Percentiles rank a stretch among this genome's conserved stretches.
These are phyloP conservation scores for Lachancea quebecensis DNA, from an alignment of 805 yeast genomes.

Conservation along the genomic window DNA sequence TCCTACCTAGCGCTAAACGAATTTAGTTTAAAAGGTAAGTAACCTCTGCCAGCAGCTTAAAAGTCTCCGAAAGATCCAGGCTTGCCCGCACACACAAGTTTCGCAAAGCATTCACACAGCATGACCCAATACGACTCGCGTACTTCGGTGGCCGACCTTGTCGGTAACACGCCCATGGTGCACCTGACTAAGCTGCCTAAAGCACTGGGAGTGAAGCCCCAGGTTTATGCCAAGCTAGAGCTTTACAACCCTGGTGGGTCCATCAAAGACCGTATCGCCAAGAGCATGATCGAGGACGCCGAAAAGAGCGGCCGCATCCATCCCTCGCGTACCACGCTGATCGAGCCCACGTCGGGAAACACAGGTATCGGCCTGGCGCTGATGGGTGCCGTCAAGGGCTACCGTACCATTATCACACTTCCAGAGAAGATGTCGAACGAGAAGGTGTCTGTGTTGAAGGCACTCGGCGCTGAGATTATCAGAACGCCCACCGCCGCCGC, in stretches of 20 bases:
- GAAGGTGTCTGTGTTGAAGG: slow-evolving; percentile 80
- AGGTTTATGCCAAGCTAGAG: slow-evolving; percentile 67
- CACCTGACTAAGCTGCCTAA: slow-evolving; percentile 71
- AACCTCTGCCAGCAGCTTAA: no score
- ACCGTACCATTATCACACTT: slow-evolving; percentile 77
- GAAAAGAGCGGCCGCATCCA: slow-evolving; percentile 69
- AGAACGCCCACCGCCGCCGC: slow-evolving; percentile 92
- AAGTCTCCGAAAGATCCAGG: not conserved
- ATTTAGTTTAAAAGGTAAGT: not conserved
- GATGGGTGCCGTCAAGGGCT: slow-evolving; percentile 81
- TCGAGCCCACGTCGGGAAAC: slow-evolving; percentile 88
- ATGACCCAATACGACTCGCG: slow-evolving; percentile 8
- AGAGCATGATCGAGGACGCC: slow-evolving; percentile 80
- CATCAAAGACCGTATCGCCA: slow-evolving; percentile 82
- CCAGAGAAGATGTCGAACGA: slow-evolving; percentile 93
- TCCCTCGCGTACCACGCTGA: slow-evolving; percentile 72
- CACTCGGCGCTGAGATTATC: slow-evolving; percentile 83
- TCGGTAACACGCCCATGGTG: slow-evolving; percentile 81
- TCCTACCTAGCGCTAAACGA: not conserved
- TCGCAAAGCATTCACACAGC: not conserved
- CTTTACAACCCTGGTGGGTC: slow-evolving; percentile 86
- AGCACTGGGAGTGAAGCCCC: slow-evolving; percentile 66
- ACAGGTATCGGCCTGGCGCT: slow-evolving; percentile 88
- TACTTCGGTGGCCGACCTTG: slow-evolving; percentile 52
- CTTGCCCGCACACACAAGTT: not conserved